Evolutionary conservation across 805 yeast genomes (phyloP).

Genomic region (Spathaspora boniae): DNA sequence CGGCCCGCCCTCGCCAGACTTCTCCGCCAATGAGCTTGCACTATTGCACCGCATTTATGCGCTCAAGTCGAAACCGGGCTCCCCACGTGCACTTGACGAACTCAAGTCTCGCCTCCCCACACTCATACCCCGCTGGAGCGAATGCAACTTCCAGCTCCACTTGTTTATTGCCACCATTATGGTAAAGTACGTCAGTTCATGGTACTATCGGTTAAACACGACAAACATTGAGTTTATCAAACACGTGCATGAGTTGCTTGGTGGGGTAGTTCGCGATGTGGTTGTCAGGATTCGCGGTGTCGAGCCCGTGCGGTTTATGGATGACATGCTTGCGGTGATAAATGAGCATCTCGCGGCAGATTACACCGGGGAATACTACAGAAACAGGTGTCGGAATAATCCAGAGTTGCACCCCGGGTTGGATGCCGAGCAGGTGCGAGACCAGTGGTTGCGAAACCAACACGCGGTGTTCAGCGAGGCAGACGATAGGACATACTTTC

Average conservation of each 20-base stretch:
- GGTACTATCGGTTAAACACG: slow-evolving; percentile 31
- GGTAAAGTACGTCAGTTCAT: slow-evolving; percentile 19
- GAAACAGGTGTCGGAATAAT: background rate
- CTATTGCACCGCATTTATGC: too few relatives aligned
- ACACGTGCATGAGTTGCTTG: slow-evolving; percentile 21
- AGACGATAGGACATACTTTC: slow-evolving; percentile 15
- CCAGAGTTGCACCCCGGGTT: background rate
- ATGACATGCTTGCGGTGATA: slow-evolving; percentile 20
- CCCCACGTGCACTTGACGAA: slow-evolving; percentile 29
- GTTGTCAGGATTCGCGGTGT: slow-evolving; percentile 15
- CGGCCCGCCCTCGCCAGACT: too few relatives aligned
- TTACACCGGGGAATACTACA: slow-evolving; percentile 4
- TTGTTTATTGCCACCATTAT: slow-evolving; percentile 31
- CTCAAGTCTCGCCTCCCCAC: slow-evolving; percentile 29
- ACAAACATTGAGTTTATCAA: slow-evolving; percentile 27
- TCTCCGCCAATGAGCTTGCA: too few relatives aligned
- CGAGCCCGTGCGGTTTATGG: slow-evolving; percentile 16
- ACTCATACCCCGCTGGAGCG: slow-evolving; percentile 16
- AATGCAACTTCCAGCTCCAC: slow-evolving; percentile 34
- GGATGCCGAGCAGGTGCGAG: background rate
- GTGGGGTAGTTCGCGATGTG: slow-evolving; percentile 23
- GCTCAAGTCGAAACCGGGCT: too few relatives aligned
- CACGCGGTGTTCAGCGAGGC: slow-evolving; percentile 19
- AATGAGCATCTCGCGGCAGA: slow-evolving; percentile 11
- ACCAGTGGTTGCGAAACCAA: slow-evolving; percentile 7